Base-by-base conservation (phyloP, 345 rosid genomes). In the Lagerstroemia speciosa region DNA sequence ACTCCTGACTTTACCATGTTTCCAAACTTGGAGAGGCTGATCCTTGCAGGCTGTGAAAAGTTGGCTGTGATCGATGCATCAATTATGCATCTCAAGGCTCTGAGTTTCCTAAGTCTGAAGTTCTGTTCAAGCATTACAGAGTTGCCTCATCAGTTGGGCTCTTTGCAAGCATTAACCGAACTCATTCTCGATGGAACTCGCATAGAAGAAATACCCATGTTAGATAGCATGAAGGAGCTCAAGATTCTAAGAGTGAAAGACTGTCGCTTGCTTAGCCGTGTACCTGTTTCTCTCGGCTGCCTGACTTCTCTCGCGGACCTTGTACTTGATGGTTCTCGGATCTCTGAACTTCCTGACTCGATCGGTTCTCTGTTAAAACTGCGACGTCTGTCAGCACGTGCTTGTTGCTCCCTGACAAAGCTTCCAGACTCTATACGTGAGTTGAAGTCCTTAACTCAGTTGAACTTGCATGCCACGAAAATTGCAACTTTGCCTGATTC, bases 111-210 rank as follows among this genome's bases (percentile, higher is more conserved):
- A 32, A 32, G 29, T 48, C 20, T 67, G 58, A 41, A 32, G 6
- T 19, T 19, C 37, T 67, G 69, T 19, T 24, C 36, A 15, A 37
- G n/a, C 33, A 32, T 67, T 33, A 67, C 26, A 6, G 30, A 43
- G n/a, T 30, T 67, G 34, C 69, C 69, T 30, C n/a, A 19, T 20
- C 53, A 67, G 29, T 16, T 67, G 69, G 34, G 55, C 45, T 67
- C 37, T 27, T 30, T 67, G 60, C 17, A 29, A 27, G 57, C 55
- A 10, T 30, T 67, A 34, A 31, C 19, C 2, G 57, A 43, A 50
- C 69, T 67, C 29, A 29, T n/a, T 45, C 6, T 67, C 19, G 69
- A 67, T 19, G 69, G 57, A 43, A 67, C 36, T 46, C 29, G 10
- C 17, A 16, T 67, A 29, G 20, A 67, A 67, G 69, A 67, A 43